Evolutionary conservation across 2,329 filamentous ascomycete genomes (phyloP).

Genomic region (Verticillium klebahnii): DNA sequence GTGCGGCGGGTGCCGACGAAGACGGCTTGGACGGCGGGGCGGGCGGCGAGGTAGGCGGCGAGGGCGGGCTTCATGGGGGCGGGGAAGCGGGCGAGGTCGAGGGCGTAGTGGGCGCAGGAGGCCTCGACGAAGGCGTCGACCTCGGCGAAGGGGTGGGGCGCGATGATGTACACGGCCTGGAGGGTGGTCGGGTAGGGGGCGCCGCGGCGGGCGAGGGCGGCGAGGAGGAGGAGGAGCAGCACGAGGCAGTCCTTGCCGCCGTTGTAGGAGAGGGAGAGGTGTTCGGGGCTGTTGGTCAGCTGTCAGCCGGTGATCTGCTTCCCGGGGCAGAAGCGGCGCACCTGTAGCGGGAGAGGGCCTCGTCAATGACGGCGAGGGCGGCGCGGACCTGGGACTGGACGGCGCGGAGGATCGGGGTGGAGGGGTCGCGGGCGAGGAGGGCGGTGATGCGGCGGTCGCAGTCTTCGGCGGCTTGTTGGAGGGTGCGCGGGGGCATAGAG

Average conservation of each 20-base stretch:
- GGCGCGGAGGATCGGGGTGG: constrained; percentile 50
- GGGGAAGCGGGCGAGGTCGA: constrained; percentile 70
- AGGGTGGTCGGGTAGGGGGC: constrained; percentile 40
- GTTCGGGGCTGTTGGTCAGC: constrained; percentile 51
- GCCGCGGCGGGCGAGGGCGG: constrained; percentile 41
- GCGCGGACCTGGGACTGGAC: constrained; percentile 72
- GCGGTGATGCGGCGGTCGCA: constrained; percentile 38
- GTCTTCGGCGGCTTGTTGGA: not conserved
- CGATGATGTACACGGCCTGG: constrained; percentile 85
- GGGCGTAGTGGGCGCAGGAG: constrained; percentile 64
- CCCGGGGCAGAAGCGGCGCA: no score
- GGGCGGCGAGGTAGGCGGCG: constrained; percentile 65
- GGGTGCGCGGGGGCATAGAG: not conserved
- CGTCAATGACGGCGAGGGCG: constrained; percentile 68
- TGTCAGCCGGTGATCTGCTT: no score
- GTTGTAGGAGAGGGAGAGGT: constrained; percentile 91
- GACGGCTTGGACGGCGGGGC: constrained; percentile 66
- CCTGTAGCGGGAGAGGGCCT: constrained; percentile 67
- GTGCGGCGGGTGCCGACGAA: constrained; percentile 86
- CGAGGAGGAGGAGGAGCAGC: constrained; percentile 80
- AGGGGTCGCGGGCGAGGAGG: constrained; percentile 59
- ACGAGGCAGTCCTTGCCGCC: constrained; percentile 98
- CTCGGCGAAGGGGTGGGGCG: constrained; percentile 75
- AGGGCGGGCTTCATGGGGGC: constrained; percentile 80
- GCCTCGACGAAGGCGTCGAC: constrained; percentile 78